phyloP scores from a whole-genome alignment of 768 basidiomycete species.

The Xerocomellus intermedius region DNA sequence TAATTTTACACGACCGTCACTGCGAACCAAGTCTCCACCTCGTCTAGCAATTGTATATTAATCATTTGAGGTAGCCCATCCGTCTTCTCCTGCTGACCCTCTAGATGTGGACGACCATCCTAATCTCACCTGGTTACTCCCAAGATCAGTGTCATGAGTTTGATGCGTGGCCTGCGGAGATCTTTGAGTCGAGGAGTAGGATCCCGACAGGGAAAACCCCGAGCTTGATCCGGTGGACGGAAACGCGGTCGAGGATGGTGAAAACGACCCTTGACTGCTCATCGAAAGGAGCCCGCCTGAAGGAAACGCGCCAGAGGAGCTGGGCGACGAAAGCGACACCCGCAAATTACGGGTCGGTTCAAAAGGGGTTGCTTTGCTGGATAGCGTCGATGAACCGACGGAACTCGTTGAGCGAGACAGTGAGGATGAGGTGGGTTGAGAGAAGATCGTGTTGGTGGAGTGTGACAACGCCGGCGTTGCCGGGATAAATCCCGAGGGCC shows the following conservation, averaged over 20 bases:
- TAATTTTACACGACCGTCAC: background rate
- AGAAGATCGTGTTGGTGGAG: slow-evolving; percentile 15
- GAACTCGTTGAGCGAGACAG: slow-evolving; percentile 31
- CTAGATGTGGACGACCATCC: slow-evolving; percentile 14
- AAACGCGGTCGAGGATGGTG: slow-evolving; percentile 15
- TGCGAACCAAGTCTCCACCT: background rate
- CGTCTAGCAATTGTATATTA: slow-evolving; percentile 6
- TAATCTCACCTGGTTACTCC: slow-evolving; percentile 5
- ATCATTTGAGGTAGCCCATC: slow-evolving; percentile 10
- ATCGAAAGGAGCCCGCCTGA: slow-evolving; percentile 11
- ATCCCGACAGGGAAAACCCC: slow-evolving; percentile 11
- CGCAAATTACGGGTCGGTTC: slow-evolving; percentile 42
- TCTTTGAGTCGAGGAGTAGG: slow-evolving; percentile 18
- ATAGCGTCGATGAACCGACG: slow-evolving; percentile 41
- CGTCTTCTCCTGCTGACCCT: slow-evolving; percentile 16
- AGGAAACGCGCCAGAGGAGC: slow-evolving; percentile 14
- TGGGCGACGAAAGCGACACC: slow-evolving; percentile 22
- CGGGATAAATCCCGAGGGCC: slow-evolving; percentile 16
- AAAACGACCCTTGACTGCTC: slow-evolving; percentile 17
- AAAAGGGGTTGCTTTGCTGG: slow-evolving; percentile 53
- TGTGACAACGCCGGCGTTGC: slow-evolving; percentile 13
- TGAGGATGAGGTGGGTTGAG: slow-evolving; percentile 23
- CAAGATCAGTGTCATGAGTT: slow-evolving; percentile 4
- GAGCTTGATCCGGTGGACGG: slow-evolving; percentile 8
- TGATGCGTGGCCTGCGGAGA: slow-evolving; percentile 5